Conservation (phyloP, 306 rosid genomes). For the Quillaja saponaria region DNA sequence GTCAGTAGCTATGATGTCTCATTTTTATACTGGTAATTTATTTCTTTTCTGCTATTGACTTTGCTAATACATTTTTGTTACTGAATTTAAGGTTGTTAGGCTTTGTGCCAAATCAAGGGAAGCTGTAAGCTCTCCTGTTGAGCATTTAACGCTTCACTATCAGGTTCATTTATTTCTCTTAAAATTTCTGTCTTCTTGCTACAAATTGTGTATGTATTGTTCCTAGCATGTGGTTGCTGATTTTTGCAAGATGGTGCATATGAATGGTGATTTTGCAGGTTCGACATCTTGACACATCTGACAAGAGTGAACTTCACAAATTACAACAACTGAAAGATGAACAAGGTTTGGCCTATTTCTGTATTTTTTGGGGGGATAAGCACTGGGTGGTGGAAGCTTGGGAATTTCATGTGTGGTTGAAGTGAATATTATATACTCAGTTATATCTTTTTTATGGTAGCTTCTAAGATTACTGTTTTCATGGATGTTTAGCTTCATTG, state of each 20-base stretch:
- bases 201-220: background rate
- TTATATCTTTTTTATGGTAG: too few species aligned
- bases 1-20: background rate
- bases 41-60: background rate
- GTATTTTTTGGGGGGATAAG: background rate
- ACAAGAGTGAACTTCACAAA: constrained; percentile 96
- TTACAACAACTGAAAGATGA: constrained; percentile 95
- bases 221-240: background rate
- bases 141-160: constrained; percentile 97
- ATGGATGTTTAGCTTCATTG: background rate
- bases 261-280: constrained; percentile 56
- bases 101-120: constrained; percentile 98
- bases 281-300: constrained; percentile 98
- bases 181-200: background rate
- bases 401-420: constrained; percentile 10
- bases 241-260: constrained; percentile 17
- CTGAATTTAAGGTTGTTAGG: constrained; percentile 78
- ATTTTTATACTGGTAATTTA: background rate
- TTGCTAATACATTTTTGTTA: constrained; percentile 18
- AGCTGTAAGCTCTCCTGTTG: constrained; percentile 99
- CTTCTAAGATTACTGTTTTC: too few species aligned
- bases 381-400: too few species aligned
- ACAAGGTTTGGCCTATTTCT: constrained; percentile 59
- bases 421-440: background rate
- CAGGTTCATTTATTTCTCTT: constrained; percentile 58